A percentile compares a stretch with the other conserved stretches of the same genome.
These are phyloP conservation scores for Xylaria palmicola DNA, from an alignment of 495 filamentous ascomycete genomes.

Conservation along the genomic window DNA sequence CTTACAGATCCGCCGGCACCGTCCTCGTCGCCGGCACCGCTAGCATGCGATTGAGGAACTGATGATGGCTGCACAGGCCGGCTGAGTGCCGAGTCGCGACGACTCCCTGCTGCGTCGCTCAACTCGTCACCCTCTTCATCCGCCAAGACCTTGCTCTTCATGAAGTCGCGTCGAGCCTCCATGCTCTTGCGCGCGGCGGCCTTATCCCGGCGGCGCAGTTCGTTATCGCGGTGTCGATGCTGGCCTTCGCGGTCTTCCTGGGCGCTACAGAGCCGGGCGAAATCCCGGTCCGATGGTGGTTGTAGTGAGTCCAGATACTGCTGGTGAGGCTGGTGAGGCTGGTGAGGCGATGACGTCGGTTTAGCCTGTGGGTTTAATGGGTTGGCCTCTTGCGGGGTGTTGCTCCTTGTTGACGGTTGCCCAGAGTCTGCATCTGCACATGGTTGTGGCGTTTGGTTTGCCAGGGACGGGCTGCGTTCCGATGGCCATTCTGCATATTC, in stretches of 20 bases:
- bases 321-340: constrained; percentile 33
- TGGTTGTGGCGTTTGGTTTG: constrained; percentile 7
- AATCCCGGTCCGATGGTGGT: constrained; percentile 42
- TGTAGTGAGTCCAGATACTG: constrained; percentile 51
- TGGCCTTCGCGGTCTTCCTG: constrained; percentile 50
- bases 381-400: not conserved
- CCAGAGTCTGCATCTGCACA: not conserved
- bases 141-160: constrained; percentile 22
- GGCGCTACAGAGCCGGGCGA: constrained; percentile 40
- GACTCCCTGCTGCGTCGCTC: not conserved
- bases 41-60: constrained; percentile 6
- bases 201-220: constrained; percentile 31
- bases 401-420: not conserved
- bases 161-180: constrained; percentile 29
- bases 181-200: constrained; percentile 19
- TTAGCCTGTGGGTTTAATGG: not conserved
- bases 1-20: not conserved
- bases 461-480: not conserved
- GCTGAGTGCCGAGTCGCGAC: constrained; percentile 2
- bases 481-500: not conserved
- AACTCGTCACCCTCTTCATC: not conserved
- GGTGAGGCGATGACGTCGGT: constrained; percentile 12
- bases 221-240: constrained; percentile 32
- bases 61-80: not conserved
- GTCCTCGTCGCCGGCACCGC: constrained; percentile 6